A percentile compares a stretch with the other conserved stretches of the same genome.
Conservation (phyloP, 2,329 filamentous ascomycete species). For the Thielaviopsis ethacetica region DNA sequence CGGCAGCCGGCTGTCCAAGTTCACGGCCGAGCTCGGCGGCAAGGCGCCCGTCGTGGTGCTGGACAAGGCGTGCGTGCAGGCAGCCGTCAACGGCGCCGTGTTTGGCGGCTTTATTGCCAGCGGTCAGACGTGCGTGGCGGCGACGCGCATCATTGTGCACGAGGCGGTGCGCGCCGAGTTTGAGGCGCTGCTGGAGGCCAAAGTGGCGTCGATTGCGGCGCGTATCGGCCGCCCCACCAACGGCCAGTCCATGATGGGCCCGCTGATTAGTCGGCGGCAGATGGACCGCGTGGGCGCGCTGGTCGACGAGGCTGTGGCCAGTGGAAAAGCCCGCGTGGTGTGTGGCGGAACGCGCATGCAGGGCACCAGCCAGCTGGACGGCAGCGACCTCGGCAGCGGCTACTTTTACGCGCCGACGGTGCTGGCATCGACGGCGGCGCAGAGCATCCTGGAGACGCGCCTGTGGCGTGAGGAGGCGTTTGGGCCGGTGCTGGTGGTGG, state of each 20-base stretch:
- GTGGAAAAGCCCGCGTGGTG: conserved; percentile 17
- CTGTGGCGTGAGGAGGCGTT: conserved; percentile 49
- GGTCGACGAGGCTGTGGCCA: conserved; percentile 26
- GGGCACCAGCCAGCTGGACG: conserved; percentile 24
- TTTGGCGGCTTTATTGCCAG: conserved; percentile 33
- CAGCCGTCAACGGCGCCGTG: conserved; percentile 37
- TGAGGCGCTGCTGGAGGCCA: conserved; percentile 38
- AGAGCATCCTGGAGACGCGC: conserved; percentile 18
- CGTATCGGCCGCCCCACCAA: conserved; percentile 22
- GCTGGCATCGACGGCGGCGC: conserved; percentile 32
- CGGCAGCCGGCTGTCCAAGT: conserved; percentile 43
- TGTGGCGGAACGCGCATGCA: conserved; percentile 18
- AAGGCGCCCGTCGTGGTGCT: conserved; percentile 52
- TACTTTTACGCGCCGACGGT: conserved; percentile 18
- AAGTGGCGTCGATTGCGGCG: conserved; percentile 24
- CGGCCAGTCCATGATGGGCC: conserved; percentile 23
- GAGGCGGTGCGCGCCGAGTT: conserved; percentile 35
- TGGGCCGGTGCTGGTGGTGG: conserved; percentile 45
- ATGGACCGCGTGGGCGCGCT: conserved; percentile 45
- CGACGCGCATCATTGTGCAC: conserved; percentile 41
- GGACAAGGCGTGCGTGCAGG: conserved; percentile 46
- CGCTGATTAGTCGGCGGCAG: conserved; percentile 23
- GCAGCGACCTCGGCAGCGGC: conserved; percentile 41
- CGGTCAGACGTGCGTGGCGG: conserved; percentile 45
- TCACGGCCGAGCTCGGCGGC: conserved; percentile 49